A percentile compares a stretch with the other conserved stretches of the same genome.
These are phyloP conservation scores for Pleurotus eryngii DNA, from an alignment of 768 basidiomycete species.

Conservation along the genomic window DNA sequence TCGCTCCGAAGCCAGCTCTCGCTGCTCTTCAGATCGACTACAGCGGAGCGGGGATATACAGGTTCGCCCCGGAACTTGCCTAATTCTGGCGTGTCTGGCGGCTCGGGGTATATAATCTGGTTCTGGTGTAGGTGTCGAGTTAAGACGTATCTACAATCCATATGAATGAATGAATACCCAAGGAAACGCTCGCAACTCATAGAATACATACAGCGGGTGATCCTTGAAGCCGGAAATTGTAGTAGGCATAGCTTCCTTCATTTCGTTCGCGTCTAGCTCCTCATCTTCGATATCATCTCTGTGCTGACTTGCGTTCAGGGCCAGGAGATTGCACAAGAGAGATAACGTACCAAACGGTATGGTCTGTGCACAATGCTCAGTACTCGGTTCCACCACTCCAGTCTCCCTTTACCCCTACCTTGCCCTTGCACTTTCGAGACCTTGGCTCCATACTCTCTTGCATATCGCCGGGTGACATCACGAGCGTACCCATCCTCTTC, in stretches of 20 bases:
- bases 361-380: constrained; percentile 62
- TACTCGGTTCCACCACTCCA: constrained; percentile 85
- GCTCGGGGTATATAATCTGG: constrained; percentile 77
- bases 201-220: constrained; percentile 73
- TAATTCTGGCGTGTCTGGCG: constrained; percentile 60
- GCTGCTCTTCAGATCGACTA: constrained; percentile 83
- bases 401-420: constrained; percentile 51
- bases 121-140: constrained; percentile 84
- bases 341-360: constrained; percentile 71
- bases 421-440: constrained; percentile 76
- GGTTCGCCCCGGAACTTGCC: constrained; percentile 92
- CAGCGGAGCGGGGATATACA: constrained; percentile 82
- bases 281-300: constrained; percentile 93
- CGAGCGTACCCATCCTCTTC: constrained; percentile 93
- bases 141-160: constrained; percentile 65
- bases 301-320: constrained; percentile 47
- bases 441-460: constrained; percentile 74
- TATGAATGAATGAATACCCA: neutral
- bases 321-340: constrained; percentile 10
- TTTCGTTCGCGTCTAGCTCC: constrained; percentile 71
- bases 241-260: constrained; percentile 91
- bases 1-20: constrained; percentile 92
- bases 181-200: neutral
- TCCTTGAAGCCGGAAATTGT: constrained; percentile 91
- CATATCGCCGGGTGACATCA: constrained; percentile 91